phyloP scores from a whole-genome alignment of 192 early-diverging fungal genomes.

The Backusella parvicylindrica region DNA sequence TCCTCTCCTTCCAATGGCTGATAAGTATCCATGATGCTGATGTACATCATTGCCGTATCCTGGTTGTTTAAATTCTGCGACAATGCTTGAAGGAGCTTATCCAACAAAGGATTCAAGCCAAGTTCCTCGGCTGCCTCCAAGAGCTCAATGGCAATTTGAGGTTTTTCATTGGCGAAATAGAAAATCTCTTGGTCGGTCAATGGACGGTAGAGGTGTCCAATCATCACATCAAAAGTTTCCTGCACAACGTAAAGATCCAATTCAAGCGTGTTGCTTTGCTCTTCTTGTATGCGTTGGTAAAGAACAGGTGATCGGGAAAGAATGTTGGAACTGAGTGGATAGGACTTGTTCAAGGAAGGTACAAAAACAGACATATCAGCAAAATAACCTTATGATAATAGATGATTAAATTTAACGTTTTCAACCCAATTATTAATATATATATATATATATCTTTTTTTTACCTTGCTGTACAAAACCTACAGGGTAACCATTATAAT shows the following conservation, averaged over 20 bases:
- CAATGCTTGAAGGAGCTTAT: background rate
- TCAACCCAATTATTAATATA: background rate
- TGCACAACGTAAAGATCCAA: background rate
- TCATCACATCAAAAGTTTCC: constrained; percentile 17
- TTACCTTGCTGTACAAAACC: background rate
- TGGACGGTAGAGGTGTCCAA: constrained; percentile 3
- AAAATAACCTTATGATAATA: constrained; percentile 9
- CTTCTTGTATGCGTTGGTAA: constrained; percentile 6
- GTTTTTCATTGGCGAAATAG: constrained; percentile 6
- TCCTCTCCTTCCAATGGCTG: constrained; percentile 10
- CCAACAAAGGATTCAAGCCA: background rate
- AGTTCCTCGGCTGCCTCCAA: constrained; percentile 13
- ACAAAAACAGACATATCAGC: constrained; percentile 20
- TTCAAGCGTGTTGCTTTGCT: background rate
- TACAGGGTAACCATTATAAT: background rate
- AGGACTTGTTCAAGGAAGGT: constrained; percentile 13
- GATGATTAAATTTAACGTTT: background rate
- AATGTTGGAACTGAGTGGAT: constrained; percentile 12
- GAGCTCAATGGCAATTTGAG: constrained; percentile 13
- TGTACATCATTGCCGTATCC: background rate
- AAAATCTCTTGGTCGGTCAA: background rate
- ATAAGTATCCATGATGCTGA: constrained; percentile 4
- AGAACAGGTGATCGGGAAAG: constrained; percentile 23
- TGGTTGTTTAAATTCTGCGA: background rate
- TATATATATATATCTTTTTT: background rate